Evolutionary conservation across 73 alveolate species (phyloP), one percentile per base, ranked within the genome.

Genomic region (Paramecium primaurelia): DNA sequence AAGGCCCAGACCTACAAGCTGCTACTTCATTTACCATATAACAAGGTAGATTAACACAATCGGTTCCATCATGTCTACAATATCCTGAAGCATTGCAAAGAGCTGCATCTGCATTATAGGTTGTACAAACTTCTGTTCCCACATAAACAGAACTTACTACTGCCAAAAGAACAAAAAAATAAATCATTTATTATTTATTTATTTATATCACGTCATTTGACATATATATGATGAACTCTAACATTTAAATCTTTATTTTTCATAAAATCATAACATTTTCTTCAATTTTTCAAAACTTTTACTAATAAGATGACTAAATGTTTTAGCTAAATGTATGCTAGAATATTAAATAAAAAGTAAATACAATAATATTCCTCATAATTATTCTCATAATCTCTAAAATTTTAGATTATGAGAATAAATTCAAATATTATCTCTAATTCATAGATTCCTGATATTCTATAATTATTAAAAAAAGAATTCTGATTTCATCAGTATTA

Each of bases 11-110:
- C 18, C 91, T 80, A n/a, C 91, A 80, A 20, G 91, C 91, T 45
- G 77, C 91, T 14, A 80, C 73, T 5, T 80, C 91, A 25, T 42
- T 80, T 22, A 80, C 91, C 30, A 80, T 9, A 80, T 80, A 80
- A 47, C 91, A 80, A 44, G 71, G 47, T 6, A 64, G 26, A 1
- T 4, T 28, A 12, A 64, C 51, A 64, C 84, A 64, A 64, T 0
- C 2, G 4, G 28, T 9, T 25, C 51, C 51, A 64, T 20, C 45
- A 28, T 6, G 28, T 14, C 26, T 32, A 20, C 84, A 64, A 64
- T 64, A 64, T 7, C 84, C 84, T 32, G 84, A 64, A 3, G 22
- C 22, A 0, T 40, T 26, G 26, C 84, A 64, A 64, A 1, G 28
- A 64, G 32, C 7, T 4, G 4, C 49, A 8, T 3, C 22, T 0